Conservation (phyloP, 2,329 filamentous ascomycete genomes). For the Xylariales sp. region DNA sequence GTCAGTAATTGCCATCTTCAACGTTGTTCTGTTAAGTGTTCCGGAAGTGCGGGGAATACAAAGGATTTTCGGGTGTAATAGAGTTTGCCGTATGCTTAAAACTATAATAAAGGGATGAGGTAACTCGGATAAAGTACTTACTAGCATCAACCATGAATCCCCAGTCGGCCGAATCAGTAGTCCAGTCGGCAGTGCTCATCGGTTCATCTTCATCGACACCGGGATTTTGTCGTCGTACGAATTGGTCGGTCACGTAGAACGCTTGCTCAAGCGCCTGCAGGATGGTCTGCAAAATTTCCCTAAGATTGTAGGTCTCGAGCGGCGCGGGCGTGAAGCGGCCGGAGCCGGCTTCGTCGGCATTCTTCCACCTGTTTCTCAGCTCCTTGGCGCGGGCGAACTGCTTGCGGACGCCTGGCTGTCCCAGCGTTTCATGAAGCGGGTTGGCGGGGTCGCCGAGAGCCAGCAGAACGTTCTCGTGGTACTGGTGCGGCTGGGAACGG, state of each 20-base stretch:
- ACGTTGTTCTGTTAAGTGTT: background rate
- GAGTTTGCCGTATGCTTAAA: background rate
- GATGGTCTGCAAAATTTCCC: slow-evolving; percentile 67
- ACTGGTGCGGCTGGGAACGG: slow-evolving; percentile 61
- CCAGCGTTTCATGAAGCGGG: slow-evolving; percentile 68
- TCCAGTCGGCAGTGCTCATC: slow-evolving; percentile 39
- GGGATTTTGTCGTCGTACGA: slow-evolving; percentile 51
- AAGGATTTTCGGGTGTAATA: background rate
- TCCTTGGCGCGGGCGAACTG: slow-evolving; percentile 75
- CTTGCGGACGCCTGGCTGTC: slow-evolving; percentile 64
- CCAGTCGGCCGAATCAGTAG: slow-evolving; percentile 59
- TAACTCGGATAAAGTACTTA: background rate
- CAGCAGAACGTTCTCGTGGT: slow-evolving; percentile 76
- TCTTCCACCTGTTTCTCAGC: slow-evolving; percentile 78
- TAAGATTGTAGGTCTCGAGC: slow-evolving; percentile 71
- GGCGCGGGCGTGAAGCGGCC: slow-evolving; percentile 48
- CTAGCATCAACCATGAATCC: slow-evolving; percentile 68
- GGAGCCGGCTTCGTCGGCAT: slow-evolving; percentile 61
- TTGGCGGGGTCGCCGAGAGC: slow-evolving; percentile 68
- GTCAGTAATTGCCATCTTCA: background rate
- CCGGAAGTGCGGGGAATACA: background rate
- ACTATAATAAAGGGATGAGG: background rate
- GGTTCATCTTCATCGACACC: slow-evolving; percentile 27
- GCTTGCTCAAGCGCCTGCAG: slow-evolving; percentile 70
- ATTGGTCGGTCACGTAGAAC: slow-evolving; percentile 62